Base-by-base conservation (phyloP, 805 yeast species). In the Lipomyces mesembrius region DNA sequence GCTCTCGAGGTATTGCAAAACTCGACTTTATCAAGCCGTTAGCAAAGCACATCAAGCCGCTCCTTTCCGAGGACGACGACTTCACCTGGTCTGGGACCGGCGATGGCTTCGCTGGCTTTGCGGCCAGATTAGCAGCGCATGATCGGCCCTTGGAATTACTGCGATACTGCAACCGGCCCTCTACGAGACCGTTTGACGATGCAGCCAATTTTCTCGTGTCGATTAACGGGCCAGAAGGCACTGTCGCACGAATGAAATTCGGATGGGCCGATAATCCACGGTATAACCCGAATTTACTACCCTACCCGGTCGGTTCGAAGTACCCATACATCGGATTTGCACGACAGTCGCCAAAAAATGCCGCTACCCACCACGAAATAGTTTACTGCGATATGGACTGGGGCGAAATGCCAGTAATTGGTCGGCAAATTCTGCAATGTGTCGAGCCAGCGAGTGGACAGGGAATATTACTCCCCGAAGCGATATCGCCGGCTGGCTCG, bases 341-440 rank as follows among this genome's bases (percentile, higher is more conserved):
- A 2, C 56, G 63, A 12, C 53, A 35, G 51, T 55, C 56, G 3
- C 53, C 46, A 37, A 35, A 51, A 9, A 22, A 20, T 17, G 56
- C 22, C 1, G 6, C 32, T 17, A 4, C 32, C 25, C 67, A 59
- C 37, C 70, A 67, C 51, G 70, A 67, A n/a, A 57, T 67, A 2
- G 57, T 53, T 12, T 67, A 25, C n/a, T 67, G 70, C 54, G 64
- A 67, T 17, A 53, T 67, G 63, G 57, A 49, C n/a, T 67, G 70
- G 70, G 61, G 55, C n/a, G 32, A 51, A 29, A 57, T 59, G 43
- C 52, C 25, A 17, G 62, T 39, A 37, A 63, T 59, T 20, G 54
- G 51, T n/a, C 63, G 64, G 52, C 59, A 34, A 29, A 32, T 61
- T n/a, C 62, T 66, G 9, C 35, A 49, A 37, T 66, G 69, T 34